Evolutionary conservation across 371 early-diverging fungal species (phyloP).

Genomic region (Circinella minor): DNA sequence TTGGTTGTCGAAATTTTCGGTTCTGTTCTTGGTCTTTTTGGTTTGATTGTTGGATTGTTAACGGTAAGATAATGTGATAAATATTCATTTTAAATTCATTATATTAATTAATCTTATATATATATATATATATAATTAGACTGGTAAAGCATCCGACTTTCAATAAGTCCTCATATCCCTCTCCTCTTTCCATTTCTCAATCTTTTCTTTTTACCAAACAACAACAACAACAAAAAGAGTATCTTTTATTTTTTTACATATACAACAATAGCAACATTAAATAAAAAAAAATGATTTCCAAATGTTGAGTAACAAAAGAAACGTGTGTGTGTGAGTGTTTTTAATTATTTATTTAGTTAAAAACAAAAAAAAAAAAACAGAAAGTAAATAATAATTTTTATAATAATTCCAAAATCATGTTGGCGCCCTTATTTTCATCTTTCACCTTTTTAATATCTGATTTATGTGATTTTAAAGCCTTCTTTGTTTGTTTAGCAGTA

Average conservation of each 20-base stretch:
- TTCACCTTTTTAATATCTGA: constrained; percentile 43
- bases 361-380: not conserved
- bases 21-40: constrained; percentile 95
- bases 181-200: not conserved
- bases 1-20: constrained; percentile 98
- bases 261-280: no score
- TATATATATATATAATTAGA: constrained; percentile 29
- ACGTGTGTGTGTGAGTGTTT: no score
- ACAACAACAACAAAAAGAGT: no score
- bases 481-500: constrained; percentile 41
- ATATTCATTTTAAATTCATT: no score
- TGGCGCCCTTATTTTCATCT: constrained; percentile 42
- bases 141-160: constrained; percentile 62
- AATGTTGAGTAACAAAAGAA: no score
- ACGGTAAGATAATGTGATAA: constrained; percentile 47
- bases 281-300: no score
- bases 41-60: constrained; percentile 84
- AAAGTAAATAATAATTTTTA: not conserved
- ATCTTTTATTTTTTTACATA: no score
- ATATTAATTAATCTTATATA: no score
- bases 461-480: constrained; percentile 43
- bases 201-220: not conserved
- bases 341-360: no score
- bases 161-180: constrained; percentile 22
- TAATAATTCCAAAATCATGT: constrained; percentile 38